Conservation (phyloP, 2,329 filamentous ascomycete genomes). For the Fusarium concolor region DNA sequence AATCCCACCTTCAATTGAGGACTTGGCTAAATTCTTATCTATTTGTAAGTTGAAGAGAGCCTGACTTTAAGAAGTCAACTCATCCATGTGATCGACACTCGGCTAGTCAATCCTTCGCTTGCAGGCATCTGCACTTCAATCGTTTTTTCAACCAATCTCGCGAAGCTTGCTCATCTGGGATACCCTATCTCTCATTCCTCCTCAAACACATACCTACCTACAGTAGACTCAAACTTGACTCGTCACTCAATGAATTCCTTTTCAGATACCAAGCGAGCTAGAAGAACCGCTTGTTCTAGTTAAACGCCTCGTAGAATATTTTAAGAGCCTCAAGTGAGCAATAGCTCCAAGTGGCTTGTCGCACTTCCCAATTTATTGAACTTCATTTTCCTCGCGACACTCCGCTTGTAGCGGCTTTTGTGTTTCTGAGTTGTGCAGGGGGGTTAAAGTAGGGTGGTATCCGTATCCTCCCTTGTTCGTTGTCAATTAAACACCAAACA, state of each 20-base stretch:
- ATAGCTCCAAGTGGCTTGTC: conserved; percentile 15
- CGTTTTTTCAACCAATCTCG: conserved; percentile 21
- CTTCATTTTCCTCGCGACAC: conserved; percentile 2
- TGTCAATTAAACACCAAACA: neutral
- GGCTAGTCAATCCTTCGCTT: conserved; percentile 18
- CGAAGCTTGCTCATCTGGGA: conserved; percentile 19
- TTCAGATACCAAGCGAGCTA: neutral
- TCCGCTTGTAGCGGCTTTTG: conserved; percentile 7
- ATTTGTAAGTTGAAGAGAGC: neutral
- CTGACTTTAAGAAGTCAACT: neutral
- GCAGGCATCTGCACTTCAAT: conserved; percentile 8
- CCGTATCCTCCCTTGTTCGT: neutral
- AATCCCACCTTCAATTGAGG: neutral
- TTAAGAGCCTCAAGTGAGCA: neutral
- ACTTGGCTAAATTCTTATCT: neutral
- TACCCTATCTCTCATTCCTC: neutral
- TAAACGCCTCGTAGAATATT: conserved; percentile 6
- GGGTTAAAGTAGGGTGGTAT: conserved; percentile 5
- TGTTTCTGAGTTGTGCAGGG: neutral
- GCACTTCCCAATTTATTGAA: neutral
- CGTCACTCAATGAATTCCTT: neutral
- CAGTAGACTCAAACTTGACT: neutral
- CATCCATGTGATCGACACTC: conserved; percentile 19
- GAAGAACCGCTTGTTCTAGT: neutral
- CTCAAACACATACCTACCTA: too few relatives aligned